Evolutionary conservation across 306 rosid species (phyloP).

Genomic region (Casuarina cunninghamiana): DNA sequence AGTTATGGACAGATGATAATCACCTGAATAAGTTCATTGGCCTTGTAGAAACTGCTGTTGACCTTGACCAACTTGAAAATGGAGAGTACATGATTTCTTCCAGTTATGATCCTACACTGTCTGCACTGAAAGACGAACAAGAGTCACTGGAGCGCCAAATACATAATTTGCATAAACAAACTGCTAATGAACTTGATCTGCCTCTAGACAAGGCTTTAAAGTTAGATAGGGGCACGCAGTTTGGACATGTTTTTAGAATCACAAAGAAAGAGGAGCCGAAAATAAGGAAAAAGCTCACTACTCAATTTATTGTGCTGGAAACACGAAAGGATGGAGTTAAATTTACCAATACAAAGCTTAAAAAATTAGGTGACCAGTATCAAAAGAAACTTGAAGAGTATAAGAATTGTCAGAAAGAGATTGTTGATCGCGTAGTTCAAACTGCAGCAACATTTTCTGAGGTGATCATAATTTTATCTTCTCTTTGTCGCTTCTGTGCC

Average conservation of each 20-base stretch:
- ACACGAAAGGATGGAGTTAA: constrained; percentile 98
- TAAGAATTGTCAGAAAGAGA: constrained; percentile 75
- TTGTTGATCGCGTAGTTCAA: constrained; percentile 72
- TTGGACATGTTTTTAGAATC: constrained; percentile 94
- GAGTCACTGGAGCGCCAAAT: constrained; percentile 71
- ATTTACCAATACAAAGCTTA: constrained; percentile 90
- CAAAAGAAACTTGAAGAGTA: constrained; percentile 82
- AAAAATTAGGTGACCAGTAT: constrained; percentile 79
- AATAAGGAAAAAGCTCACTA: constrained; percentile 86
- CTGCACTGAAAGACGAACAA: constrained; percentile 66
- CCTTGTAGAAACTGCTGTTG: constrained; percentile 85
- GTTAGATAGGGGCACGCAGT: constrained; percentile 88
- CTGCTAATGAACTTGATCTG: constrained; percentile 87
- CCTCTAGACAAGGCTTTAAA: constrained; percentile 79
- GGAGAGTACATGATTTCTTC: constrained; percentile 95
- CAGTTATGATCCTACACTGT: constrained; percentile 67
- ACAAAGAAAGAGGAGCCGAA: constrained; percentile 98
- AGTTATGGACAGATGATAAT: constrained; percentile 70
- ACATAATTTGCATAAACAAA: constrained; percentile 67
- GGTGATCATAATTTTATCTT: constrained; percentile 44
- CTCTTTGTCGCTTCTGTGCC: constrained; percentile 18
- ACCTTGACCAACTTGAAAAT: constrained; percentile 92
- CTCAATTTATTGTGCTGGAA: constrained; percentile 90
- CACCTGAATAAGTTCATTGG: constrained; percentile 75
- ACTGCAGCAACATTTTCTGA: constrained; percentile 71